These are phyloP conservation scores for Tetrapisispora pingtungensis DNA, from an alignment of 805 yeast genomes.

Conservation along the genomic window DNA sequence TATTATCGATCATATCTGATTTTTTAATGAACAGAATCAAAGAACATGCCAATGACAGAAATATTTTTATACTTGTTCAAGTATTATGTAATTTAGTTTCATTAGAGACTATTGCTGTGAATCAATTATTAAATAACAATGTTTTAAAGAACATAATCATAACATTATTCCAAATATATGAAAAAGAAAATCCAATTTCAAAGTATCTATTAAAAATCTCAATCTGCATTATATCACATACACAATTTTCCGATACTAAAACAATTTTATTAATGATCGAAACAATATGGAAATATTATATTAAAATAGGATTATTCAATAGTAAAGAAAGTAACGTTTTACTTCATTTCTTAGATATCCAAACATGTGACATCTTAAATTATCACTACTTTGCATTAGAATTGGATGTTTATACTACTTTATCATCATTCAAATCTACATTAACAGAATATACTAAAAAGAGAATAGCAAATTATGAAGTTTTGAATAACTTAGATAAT, in stretches of 20 bases:
- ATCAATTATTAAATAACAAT: slow-evolving; percentile 8
- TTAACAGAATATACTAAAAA: slow-evolving; percentile 13
- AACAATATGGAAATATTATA: slow-evolving; percentile 31
- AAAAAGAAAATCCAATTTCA: slow-evolving; percentile 25
- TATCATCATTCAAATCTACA: background rate
- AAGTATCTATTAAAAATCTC: slow-evolving; percentile 33
- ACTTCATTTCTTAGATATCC: slow-evolving; percentile 35
- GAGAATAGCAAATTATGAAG: slow-evolving; percentile 5
- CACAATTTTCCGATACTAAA: slow-evolving; percentile 33
- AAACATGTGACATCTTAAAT: slow-evolving; percentile 29
- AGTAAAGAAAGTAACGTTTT: slow-evolving; percentile 37
- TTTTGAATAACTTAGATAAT: slow-evolving; percentile 7
- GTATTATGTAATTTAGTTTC: slow-evolving; percentile 17
- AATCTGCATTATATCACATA: slow-evolving; percentile 36
- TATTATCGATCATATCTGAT: slow-evolving; percentile 11
- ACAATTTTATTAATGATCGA: slow-evolving; percentile 32
- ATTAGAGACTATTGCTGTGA: slow-evolving; percentile 19
- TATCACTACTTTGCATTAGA: background rate
- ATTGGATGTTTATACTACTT: background rate
- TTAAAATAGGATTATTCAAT: slow-evolving; percentile 32
- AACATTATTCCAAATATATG: slow-evolving; percentile 14
- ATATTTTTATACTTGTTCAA: slow-evolving; percentile 19
- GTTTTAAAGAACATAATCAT: slow-evolving; percentile 13
- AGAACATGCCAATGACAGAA: slow-evolving; percentile 18
- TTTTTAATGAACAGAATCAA: slow-evolving; percentile 10